phyloP scores from a whole-genome alignment of 352 stramenopile genomes.

The Elongisporangium anandrum region DNA sequence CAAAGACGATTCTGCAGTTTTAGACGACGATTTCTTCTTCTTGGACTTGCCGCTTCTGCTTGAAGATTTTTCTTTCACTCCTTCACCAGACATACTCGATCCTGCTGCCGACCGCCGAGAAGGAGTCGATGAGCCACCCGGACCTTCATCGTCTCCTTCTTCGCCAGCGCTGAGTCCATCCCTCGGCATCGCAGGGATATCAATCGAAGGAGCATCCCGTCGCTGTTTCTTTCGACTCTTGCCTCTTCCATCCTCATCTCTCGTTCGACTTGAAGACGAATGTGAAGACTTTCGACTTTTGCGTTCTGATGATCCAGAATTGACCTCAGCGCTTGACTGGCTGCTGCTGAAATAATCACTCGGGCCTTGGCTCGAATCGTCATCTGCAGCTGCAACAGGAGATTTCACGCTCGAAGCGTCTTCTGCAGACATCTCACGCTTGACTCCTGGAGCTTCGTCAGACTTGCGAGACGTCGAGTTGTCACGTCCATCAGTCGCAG shows the following conservation, averaged over 20 bases:
- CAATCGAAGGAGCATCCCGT: not conserved
- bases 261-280: not conserved
- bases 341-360: conserved; percentile 9
- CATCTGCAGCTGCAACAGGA: conserved; percentile 7
- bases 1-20: conserved; percentile 7
- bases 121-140: conserved; percentile 15
- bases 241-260: not conserved
- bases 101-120: conserved; percentile 11
- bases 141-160: conserved; percentile 46
- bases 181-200: conserved; percentile 6
- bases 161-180: conserved; percentile 36
- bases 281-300: conserved; percentile 4
- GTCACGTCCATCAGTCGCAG: not conserved
- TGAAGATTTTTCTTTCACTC: conserved; percentile 3
- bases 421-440: not conserved
- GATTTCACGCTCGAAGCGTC: not conserved
- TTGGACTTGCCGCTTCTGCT: conserved; percentile 38
- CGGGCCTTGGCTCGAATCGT: conserved; percentile 12
- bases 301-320: not conserved
- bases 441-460: not conserved
- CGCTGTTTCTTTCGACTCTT: not conserved
- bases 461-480: not conserved
- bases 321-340: conserved; percentile 14
- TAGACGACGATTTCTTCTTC: conserved; percentile 51
- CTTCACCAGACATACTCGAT: conserved; percentile 5